Base-by-base conservation (phyloP, 179 eudicot species). In the Camellia oleifera region DNA sequence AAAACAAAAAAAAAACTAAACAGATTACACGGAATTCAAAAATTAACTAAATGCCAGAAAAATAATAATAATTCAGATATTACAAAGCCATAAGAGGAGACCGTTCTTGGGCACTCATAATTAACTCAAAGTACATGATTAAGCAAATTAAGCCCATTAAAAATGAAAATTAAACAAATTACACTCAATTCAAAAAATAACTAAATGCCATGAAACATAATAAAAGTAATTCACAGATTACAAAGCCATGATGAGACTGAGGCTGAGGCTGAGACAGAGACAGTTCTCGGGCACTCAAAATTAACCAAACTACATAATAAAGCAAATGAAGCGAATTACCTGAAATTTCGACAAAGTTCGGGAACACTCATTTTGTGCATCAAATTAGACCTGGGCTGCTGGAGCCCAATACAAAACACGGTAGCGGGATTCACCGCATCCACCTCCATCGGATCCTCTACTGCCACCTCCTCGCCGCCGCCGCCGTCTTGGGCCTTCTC, bases 341-440 rank as follows among this genome's bases (percentile, higher is more conserved):
- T 90, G 63, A 88, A 90, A 85, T 88, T 88, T 69, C 92, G 89
- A 84, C 92, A 90, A 17, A 90, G 92, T 73, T 90, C 91, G 78
- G 92, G 92, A 76, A 90, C 91, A 76, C 89, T 88, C 92, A 90
- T 90, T 77, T 85, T 90, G 45, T 90, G 91, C 69, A 83, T 74
- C 85, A 90, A 88, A 85, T 86, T 85, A 5, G 91, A 85, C 69
- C 85, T 79, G 11, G 91, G 91, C 58, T 90, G 91, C 78, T 88
- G 88, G 85, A 90, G 82, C 32, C 82, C 77, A 75, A 90, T 88
- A 70, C 85, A 90, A 40, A 90, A 90, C 44, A 90, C 91, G 77
- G 87, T 90, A 58, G 90, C 89, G n/a, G 88, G 83, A 75, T 82
- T 80, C 18, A 53, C 81, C 52, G 68, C 17, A 69, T 79, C 91